Base-by-base conservation (phyloP, 352 stramenopile genomes). In the Discostella stelligera region DNA sequence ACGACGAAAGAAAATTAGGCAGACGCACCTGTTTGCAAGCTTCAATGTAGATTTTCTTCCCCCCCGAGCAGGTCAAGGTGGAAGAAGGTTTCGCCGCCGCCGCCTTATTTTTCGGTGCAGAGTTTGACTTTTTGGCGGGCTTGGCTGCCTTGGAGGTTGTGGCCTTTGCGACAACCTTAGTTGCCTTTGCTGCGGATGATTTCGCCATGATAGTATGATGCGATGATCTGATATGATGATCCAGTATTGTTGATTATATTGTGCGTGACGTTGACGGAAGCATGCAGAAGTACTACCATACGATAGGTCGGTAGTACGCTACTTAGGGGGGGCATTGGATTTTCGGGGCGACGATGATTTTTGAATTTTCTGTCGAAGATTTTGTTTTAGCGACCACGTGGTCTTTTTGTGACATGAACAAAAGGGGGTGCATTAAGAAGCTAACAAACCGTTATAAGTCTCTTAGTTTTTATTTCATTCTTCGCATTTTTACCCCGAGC, bases 11-110 rank as follows among this genome's bases (percentile, higher is more conserved):
- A 44, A 44, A 3, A 44, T 44, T 2, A 44, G 2, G 13, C 7
- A 9, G 37, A 59, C 37, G 46, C 71, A 67, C 67, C 82, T 89
- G 79, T 73, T 93, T 91, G 71, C 85, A 92, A 20, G 85, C 85
- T 77, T 93, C 88, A 49, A 93, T 86, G 1, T 66, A 74, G 0
- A 93, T 75, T n/a, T 76, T 70, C 20, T 69, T 76, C 32, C 52
- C 60, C 7, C 41, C 53, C 46, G 37, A 23, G 6, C 8, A 41
- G 4, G 32, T 9, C 32, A 9, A 41, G 16, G n/a, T 41, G 44
- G 2, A 14, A 0, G 41, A 59, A 21, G 16, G 55, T 23, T 6
- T 25, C 21, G 5, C 13, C 32, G 27, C 32, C 32, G 16, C 2
- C 0, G 21, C 23, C 53, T 41, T 25, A 41, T 41, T 16, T 37